Percentiles rank a stretch among this genome's conserved stretches.
These are phyloP conservation scores for Zygosaccharomyces rouxii DNA, from an alignment of 805 yeast species.

Conservation along the genomic window DNA sequence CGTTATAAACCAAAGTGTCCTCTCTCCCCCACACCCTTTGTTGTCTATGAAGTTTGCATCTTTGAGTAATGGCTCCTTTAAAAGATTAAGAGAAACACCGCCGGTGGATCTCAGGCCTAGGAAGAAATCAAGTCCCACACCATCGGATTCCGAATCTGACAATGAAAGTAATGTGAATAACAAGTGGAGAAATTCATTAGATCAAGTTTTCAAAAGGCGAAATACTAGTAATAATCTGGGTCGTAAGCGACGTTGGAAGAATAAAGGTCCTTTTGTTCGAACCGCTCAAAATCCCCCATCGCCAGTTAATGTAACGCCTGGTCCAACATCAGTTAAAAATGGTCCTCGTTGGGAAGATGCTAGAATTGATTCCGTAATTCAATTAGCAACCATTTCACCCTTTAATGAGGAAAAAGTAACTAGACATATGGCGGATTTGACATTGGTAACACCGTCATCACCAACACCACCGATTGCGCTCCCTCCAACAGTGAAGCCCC, in stretches of 20 bases:
- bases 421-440: constrained; percentile 11
- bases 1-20: background rate
- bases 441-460: constrained; percentile 1
- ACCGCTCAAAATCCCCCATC: background rate
- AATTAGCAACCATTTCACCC: constrained; percentile 11
- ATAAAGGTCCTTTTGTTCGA: background rate
- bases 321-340: constrained; percentile 7
- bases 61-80: constrained; percentile 13
- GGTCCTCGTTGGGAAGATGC: constrained; percentile 5
- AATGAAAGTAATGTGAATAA: background rate
- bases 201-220: constrained; percentile 9
- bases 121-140: constrained; percentile 13
- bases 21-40: background rate
- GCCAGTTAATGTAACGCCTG: constrained; percentile 10
- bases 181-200: constrained; percentile 3
- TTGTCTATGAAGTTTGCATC: constrained; percentile 13
- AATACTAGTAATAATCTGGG: background rate
- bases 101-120: constrained; percentile 13
- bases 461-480: constrained; percentile 7
- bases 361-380: constrained; percentile 10
- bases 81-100: constrained; percentile 19
- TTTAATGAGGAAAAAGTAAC: constrained; percentile 3
- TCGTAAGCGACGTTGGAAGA: constrained; percentile 5
- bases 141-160: constrained; percentile 10
- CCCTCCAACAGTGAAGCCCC: constrained; percentile 10